Evolutionary conservation across 1,284 basidiomycete genomes (phyloP).

Genomic region (Melampsora americana): DNA sequence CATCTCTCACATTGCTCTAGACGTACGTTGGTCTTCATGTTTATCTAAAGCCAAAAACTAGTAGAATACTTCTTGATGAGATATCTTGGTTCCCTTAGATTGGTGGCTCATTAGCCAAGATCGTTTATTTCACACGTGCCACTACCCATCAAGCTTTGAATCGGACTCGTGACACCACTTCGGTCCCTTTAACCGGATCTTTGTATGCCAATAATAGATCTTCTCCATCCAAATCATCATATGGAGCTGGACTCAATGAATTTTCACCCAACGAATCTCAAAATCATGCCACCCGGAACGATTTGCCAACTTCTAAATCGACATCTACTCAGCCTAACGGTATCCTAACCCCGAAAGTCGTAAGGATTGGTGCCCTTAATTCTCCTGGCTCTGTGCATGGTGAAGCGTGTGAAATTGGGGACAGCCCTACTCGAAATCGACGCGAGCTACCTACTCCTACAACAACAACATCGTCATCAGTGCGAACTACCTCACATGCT

Average conservation of each 20-base stretch:
- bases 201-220: neutral
- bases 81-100: conserved; percentile 61
- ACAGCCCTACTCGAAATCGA: conserved; percentile 8
- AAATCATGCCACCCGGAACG: conserved; percentile 41
- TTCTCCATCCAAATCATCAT: conserved; percentile 6
- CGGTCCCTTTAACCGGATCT: conserved; percentile 26
- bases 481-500: conserved; percentile 9
- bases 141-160: conserved; percentile 69
- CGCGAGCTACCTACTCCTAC: neutral
- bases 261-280: conserved; percentile 46
- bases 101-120: conserved; percentile 94
- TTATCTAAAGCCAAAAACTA: neutral
- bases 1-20: conserved; percentile 35
- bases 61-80: no score
- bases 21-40: conserved; percentile 60
- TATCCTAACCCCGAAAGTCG: conserved; percentile 49
- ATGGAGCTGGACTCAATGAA: conserved; percentile 44
- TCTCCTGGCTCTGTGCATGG: conserved; percentile 11
- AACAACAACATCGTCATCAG: conserved; percentile 20
- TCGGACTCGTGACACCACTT: conserved; percentile 53
- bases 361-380: conserved; percentile 41
- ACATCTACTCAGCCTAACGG: conserved; percentile 49
- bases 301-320: conserved; percentile 47
- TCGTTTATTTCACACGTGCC: conserved; percentile 89
- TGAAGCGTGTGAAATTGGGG: neutral